These are phyloP conservation scores for Talaromyces marneffei DNA, from an alignment of 2,329 filamentous ascomycete genomes.

Conservation along the genomic window DNA sequence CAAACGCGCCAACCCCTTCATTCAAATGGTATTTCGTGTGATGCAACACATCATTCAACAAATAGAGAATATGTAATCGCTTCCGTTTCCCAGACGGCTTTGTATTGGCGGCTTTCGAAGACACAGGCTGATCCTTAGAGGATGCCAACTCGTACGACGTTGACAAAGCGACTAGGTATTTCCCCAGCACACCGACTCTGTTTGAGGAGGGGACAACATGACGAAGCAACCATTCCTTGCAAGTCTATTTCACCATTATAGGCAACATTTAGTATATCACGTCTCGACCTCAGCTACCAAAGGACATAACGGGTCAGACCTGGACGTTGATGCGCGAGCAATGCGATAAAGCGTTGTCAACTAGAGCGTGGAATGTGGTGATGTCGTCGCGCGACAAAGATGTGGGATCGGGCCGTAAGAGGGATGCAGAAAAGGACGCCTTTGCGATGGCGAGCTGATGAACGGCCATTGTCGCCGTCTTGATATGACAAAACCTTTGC, in stretches of 20 bases:
- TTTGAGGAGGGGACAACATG: conserved; percentile 63
- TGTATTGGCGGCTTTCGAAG: conserved; percentile 14
- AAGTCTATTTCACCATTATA: conserved; percentile 55
- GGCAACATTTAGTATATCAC: conserved; percentile 33
- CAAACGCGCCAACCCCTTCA: conserved; percentile 35
- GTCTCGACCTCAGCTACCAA: conserved; percentile 19
- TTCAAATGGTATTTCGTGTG: conserved; percentile 54
- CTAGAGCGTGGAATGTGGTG: conserved; percentile 59
- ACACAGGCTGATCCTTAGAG: conserved; percentile 12
- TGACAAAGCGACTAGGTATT: conserved; percentile 67
- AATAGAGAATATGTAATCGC: conserved; percentile 68
- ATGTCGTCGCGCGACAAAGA: conserved; percentile 65
- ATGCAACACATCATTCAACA: conserved; percentile 72
- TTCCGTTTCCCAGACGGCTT: conserved; percentile 59
- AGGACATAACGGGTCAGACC: conserved; percentile 58
- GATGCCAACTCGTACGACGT: conserved; percentile 47
- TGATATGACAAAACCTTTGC: background rate
- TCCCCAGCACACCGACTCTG: conserved; percentile 63
- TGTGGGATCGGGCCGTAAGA: conserved; percentile 68
- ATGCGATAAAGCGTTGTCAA: conserved; percentile 60
- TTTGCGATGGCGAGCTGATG: conserved; percentile 71
- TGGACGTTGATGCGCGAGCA: conserved; percentile 79
- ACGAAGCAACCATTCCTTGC: conserved; percentile 77
- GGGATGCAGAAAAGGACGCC: conserved; percentile 67
- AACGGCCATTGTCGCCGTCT: conserved; percentile 54